Conservation (phyloP, 192 early-diverging fungal species). For the Coemansia interrupta region DNA sequence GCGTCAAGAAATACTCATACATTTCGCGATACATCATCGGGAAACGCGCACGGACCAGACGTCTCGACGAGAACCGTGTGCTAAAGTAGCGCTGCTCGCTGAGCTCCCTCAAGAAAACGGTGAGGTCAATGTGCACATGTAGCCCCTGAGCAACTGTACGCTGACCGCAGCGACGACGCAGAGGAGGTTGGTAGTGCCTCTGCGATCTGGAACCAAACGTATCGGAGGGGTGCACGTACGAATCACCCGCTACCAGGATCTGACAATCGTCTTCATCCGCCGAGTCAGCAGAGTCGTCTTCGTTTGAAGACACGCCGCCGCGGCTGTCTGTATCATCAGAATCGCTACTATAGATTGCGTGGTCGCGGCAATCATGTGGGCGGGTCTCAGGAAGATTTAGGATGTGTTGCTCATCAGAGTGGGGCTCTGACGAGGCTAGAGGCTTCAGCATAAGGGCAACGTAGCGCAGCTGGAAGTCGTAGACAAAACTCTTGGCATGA, state of each 20-base stretch:
- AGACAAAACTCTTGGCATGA: conserved; percentile 52
- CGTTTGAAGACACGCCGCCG: conserved; percentile 6
- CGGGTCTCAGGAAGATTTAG: not conserved
- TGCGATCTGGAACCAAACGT: no score
- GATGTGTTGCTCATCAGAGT: not conserved
- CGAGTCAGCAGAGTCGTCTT: conserved; percentile 17
- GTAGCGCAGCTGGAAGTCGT: conserved; percentile 56
- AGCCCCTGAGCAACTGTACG: conserved; percentile 39
- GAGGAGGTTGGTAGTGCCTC: no score
- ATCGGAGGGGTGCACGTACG: no score
- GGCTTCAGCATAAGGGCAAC: conserved; percentile 33
- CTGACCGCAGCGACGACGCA: not conserved
- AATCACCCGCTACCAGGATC: not conserved
- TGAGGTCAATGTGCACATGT: conserved; percentile 46
- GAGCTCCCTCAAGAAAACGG: conserved; percentile 29
- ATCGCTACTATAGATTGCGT: conserved; percentile 33
- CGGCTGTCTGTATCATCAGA: conserved; percentile 15
- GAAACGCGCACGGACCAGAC: conserved; percentile 36
- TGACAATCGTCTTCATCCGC: conserved; percentile 5
- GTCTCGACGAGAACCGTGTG: conserved; percentile 50
- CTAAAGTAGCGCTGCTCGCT: conserved; percentile 52
- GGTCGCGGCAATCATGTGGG: not conserved
- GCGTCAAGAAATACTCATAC: conserved; percentile 48
- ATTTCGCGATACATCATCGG: conserved; percentile 41
- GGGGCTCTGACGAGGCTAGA: not conserved